Evolutionary conservation across 2,329 filamentous ascomycete genomes (phyloP), one percentile per base, ranked within the genome.

Genomic region (Arthroderma sp.): DNA sequence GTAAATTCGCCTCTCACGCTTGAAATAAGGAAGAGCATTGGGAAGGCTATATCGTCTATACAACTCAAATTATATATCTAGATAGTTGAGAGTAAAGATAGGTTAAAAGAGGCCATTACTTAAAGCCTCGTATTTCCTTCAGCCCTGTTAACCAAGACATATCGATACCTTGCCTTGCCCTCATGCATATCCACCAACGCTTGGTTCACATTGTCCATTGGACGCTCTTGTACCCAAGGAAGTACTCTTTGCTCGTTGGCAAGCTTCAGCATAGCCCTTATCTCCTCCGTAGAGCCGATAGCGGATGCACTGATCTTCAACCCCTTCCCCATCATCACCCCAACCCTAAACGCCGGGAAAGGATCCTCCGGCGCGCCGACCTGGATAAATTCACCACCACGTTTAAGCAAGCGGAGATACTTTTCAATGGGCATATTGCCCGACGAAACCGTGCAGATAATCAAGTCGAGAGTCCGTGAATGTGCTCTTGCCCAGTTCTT

Each of bases 311-410:
- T 76, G 21, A 83, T 66, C 64, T 75, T 78, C 39, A 76, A 66
- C 2, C 79, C 76, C 64, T 82, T 84, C 47, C 67, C 69, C 54
- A 87, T 81, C 58, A 88, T 70, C 2, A 77, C 72, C 63, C 80
- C 82, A 5, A 79, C 80, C 62, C 73, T 76, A 63, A 87, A 75
- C 1, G 72, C 70, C 3, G 81, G 81, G 33, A 74, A 60, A 15
- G 70, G 68, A 58, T 79, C 77, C 64, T 88, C 85, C 0, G 85
- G 85, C 1, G 79, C 79, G 28, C 84, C 85, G 53, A 88, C 77
- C 69, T 86, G 82, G 58, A 86, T 77, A 63, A 86, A 82, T 13
- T 75, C 75, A 4, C 85, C 84, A 53, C 81, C 77, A 15, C 76
- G 70, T 59, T 78, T 75, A 35, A 88, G 73, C 7, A 88, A 74